Conservation (phyloP, 2,329 filamentous ascomycete genomes). For the Phoma sp. region DNA sequence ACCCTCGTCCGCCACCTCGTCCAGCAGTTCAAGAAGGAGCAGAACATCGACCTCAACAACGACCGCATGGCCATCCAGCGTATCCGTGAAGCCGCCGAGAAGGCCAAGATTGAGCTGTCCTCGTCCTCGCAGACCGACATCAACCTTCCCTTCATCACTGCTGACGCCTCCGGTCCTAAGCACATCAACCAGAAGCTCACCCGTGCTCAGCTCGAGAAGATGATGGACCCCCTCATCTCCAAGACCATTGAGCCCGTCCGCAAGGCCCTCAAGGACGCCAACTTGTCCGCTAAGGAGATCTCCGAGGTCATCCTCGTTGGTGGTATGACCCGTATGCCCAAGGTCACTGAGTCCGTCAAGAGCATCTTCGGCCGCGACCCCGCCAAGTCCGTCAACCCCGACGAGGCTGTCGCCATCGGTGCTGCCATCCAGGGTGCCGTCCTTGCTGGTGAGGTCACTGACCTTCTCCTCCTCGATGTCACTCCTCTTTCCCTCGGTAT, state of each 20-base stretch:
- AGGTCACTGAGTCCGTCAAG: conserved; percentile 96
- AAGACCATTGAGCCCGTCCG: conserved; percentile 90
- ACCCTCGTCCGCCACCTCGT: conserved; percentile 91
- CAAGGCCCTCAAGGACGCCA: conserved; percentile 96
- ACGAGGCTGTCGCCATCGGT: conserved; percentile 97
- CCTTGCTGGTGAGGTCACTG: conserved; percentile 94
- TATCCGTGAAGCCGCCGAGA: conserved; percentile 98
- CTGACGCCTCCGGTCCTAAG: conserved; percentile 92
- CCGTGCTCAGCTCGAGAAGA: conserved; percentile 87
- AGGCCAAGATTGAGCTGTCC: conserved; percentile 98
- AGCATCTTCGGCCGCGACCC: conserved; percentile 94
- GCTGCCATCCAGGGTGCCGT: conserved; percentile 97
- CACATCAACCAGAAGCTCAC: conserved; percentile 98
- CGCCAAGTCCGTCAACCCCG: conserved; percentile 97
- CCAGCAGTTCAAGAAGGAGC: conserved; percentile 95
- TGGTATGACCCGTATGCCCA: conserved; percentile 99
- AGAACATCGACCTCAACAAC: conserved; percentile 83
- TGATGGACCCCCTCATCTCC: conserved; percentile 87
- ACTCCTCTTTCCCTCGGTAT: conserved; percentile 97
- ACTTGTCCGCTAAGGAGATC: conserved; percentile 88
- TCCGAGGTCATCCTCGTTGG: conserved; percentile 97
- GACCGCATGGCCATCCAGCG: conserved; percentile 99
- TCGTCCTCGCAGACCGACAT: conserved; percentile 96
- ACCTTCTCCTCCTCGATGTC: conserved; percentile 92
- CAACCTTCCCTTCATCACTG: conserved; percentile 98